Percentiles rank a stretch among this genome's conserved stretches.
Evolutionary conservation across 257 asterid species (phyloP).

Genomic region (Primulina eburnea): DNA sequence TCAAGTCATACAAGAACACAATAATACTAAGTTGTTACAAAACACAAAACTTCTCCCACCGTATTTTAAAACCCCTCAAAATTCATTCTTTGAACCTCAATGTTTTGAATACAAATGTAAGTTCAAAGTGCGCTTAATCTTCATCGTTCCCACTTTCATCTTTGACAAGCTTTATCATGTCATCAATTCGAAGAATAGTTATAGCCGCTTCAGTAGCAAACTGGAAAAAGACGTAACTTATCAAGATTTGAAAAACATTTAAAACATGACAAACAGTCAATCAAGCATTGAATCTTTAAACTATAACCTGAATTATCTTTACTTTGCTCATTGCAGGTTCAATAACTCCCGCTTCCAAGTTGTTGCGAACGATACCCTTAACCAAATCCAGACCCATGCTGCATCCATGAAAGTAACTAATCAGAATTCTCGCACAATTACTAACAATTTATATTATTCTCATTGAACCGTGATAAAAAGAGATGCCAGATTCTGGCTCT

Average conservation of each 20-base stretch:
- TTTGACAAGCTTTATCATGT: slow-evolving; percentile 88
- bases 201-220: slow-evolving; percentile 99
- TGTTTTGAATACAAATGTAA: slow-evolving; percentile 7
- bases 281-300: neutral
- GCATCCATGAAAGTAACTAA: slow-evolving; percentile 26
- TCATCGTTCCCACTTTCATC: slow-evolving; percentile 73
- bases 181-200: slow-evolving; percentile 96
- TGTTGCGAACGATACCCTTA: slow-evolving; percentile 77
- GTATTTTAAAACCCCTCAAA: neutral
- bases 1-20: neutral
- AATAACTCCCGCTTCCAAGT: slow-evolving; percentile 91
- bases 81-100: slow-evolving; percentile 1
- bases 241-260: neutral
- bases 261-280: neutral
- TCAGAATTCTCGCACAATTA: neutral
- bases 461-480: neutral
- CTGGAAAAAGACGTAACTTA: slow-evolving; percentile 35
- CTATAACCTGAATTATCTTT: slow-evolving; percentile 80
- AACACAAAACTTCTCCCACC: neutral
- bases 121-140: slow-evolving; percentile 23
- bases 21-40: neutral
- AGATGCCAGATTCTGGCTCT: neutral
- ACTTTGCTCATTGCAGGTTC: slow-evolving; percentile 99
- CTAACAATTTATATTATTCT: neutral
- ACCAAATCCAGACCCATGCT: slow-evolving; percentile 94